Base-by-base conservation (phyloP, 306 rosid species). In the Rubus parviflorus region DNA sequence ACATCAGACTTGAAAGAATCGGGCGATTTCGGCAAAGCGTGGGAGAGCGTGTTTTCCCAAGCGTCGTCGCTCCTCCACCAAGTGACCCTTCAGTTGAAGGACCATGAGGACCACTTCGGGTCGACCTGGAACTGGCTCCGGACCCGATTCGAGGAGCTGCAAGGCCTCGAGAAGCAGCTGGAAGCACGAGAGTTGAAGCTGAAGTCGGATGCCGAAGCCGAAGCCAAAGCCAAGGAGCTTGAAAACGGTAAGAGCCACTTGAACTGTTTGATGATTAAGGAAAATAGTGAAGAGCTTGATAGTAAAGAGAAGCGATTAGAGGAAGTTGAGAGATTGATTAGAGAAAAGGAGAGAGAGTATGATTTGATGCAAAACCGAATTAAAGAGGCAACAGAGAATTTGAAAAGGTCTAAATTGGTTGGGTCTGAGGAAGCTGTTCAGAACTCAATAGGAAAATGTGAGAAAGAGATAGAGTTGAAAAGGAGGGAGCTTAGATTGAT, bases 31-130 rank as follows among this genome's bases (percentile, higher is more conserved):
- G 10, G n/a, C 56, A 22, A 68, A 30, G 73, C 73, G 4, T 68
- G 45, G 54, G 73, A 68, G 20, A 22, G 73, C 62, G 37, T 86
- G 20, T 79, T 78, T 4, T 45, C 75, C 3, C 79, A 86, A 41
- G 87, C 89, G 47, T 43, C 83, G 6, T 66, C 83, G 0, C 14
- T 86, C 42, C 40, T 80, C 37, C n/a, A 22, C 12, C 46, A 43
- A 37, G 4, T 40, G 5, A 30, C 1, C 35, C 40, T 45, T 40
- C 73, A 68, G 19, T 68, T 54, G 73, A 13, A 23, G 56, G 73
- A 68, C 7, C 37, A 43, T 6, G 56, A 68, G 41, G 73, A 68
- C 6, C 73, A 68, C 20, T 46, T 68, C 0, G 73, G 45, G 41
- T 68, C 51, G 14, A 38, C 65, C 42, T 20, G 75, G 51, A 12